These are phyloP conservation scores for Ustilago esculenta DNA, from an alignment of 1,284 basidiomycete species.

Conservation along the genomic window DNA sequence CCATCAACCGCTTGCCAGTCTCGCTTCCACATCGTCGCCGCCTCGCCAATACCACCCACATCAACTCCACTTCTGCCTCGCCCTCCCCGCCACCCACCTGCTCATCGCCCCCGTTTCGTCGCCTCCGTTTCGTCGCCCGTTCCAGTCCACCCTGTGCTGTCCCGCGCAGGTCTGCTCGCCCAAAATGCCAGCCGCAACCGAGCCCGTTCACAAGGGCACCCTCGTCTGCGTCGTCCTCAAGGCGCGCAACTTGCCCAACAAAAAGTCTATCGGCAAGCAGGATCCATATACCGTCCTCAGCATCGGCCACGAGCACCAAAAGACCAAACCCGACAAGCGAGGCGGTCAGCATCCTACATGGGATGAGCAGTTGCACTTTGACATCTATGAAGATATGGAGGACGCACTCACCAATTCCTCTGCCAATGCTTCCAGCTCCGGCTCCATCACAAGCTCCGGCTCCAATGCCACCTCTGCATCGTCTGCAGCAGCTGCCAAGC, in stretches of 20 bases:
- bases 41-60: no score
- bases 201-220: constrained; percentile 73
- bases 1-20: no score
- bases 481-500: constrained; percentile 70
- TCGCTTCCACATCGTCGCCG: no score
- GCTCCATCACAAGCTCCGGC: constrained; percentile 29
- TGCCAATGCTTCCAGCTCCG: constrained; percentile 37
- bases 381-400: constrained; percentile 81
- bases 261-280: constrained; percentile 78
- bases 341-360: constrained; percentile 98
- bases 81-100: no score
- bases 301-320: constrained; percentile 76
- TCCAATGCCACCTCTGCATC: constrained; percentile 58
- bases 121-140: no score
- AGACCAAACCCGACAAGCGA: constrained; percentile 79
- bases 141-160: neutral
- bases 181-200: constrained; percentile 32
- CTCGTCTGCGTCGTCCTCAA: constrained; percentile 93
- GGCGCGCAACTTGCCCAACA: constrained; percentile 74
- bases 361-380: constrained; percentile 97
- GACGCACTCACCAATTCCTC: constrained; percentile 71
- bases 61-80: no score
- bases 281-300: constrained; percentile 90
- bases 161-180: neutral
- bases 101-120: neutral